A percentile compares a stretch with the other conserved stretches of the same genome.
Conservation (phyloP, 2,329 filamentous ascomycete genomes). For the Cadophora gregata region DNA sequence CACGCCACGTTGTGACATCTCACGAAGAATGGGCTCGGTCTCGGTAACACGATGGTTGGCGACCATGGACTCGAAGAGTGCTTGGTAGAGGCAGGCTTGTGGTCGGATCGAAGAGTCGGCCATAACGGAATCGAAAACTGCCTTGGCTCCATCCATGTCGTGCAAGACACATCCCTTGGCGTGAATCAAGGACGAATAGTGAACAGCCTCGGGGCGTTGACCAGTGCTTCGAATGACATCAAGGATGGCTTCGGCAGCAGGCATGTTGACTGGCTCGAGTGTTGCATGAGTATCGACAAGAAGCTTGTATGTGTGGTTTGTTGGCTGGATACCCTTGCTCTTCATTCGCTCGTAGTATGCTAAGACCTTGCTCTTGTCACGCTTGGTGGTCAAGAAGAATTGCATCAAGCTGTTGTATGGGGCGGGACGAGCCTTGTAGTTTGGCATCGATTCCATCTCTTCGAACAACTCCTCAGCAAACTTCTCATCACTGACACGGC, state of each 20-base stretch:
- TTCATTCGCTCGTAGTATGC: constrained; percentile 96
- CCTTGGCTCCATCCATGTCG: constrained; percentile 83
- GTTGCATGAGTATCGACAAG: constrained; percentile 95
- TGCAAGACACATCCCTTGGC: constrained; percentile 94
- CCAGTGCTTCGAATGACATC: constrained; percentile 77
- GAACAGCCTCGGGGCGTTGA: constrained; percentile 84
- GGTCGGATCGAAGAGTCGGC: constrained; percentile 69
- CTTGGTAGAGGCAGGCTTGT: constrained; percentile 91
- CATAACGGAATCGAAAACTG: constrained; percentile 82
- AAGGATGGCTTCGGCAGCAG: constrained; percentile 83
- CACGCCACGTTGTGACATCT: constrained; percentile 77
- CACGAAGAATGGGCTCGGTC: constrained; percentile 73
- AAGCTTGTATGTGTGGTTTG: constrained; percentile 96
- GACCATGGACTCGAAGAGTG: constrained; percentile 95
- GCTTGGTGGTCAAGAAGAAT: constrained; percentile 97
- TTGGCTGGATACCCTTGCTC: constrained; percentile 83
- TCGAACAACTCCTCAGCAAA: constrained; percentile 98
- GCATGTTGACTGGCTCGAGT: constrained; percentile 88
- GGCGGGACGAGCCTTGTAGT: constrained; percentile 96
- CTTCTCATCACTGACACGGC: constrained; percentile 95
- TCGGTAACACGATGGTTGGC: constrained; percentile 86
- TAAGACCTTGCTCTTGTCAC: constrained; percentile 91
- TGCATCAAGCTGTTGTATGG: constrained; percentile 99
- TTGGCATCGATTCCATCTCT: constrained; percentile 98
- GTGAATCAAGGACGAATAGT: constrained; percentile 95